These are phyloP conservation scores for Ustilago cynodontis DNA, from an alignment of 1,284 basidiomycete species.

Conservation along the genomic window DNA sequence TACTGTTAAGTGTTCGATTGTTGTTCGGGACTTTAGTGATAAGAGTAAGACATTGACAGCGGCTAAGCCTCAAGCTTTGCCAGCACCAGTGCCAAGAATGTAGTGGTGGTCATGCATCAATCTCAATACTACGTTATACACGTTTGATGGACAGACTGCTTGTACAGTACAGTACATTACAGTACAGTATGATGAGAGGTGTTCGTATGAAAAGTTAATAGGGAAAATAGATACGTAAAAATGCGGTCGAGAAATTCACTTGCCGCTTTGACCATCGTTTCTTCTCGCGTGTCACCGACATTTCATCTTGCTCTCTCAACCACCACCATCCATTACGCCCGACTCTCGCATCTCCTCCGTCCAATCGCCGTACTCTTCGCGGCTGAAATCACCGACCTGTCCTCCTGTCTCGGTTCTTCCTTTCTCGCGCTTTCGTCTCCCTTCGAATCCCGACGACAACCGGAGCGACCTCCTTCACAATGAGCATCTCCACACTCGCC, in stretches of 20 bases:
- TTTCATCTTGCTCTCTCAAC: no score
- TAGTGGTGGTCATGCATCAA: not conserved
- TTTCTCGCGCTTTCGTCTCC: no score
- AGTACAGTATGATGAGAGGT: not conserved
- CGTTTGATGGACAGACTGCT: not conserved
- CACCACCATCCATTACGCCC: no score
- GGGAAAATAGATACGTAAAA: not conserved
- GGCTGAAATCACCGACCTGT: not conserved
- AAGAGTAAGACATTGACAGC: conserved; percentile 47
- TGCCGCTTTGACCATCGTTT: not conserved
- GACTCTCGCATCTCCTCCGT: not conserved
- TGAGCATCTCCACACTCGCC: conserved; percentile 43
- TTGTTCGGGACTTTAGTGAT: conserved; percentile 63
- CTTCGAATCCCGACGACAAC: no score
- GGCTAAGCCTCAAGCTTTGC: conserved; percentile 18
- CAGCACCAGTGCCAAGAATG: conserved; percentile 19
- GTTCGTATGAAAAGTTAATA: not conserved
- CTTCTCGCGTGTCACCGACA: not conserved
- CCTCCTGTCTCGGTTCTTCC: not conserved
- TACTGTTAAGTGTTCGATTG: conserved; percentile 60
- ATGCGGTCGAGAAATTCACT: not conserved
- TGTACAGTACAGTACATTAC: no score
- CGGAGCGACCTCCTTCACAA: no score
- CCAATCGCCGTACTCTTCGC: not conserved
- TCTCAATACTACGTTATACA: not conserved